phyloP scores from a whole-genome alignment of 1,139 yeast genomes.

The Diutina neorugosa region DNA sequence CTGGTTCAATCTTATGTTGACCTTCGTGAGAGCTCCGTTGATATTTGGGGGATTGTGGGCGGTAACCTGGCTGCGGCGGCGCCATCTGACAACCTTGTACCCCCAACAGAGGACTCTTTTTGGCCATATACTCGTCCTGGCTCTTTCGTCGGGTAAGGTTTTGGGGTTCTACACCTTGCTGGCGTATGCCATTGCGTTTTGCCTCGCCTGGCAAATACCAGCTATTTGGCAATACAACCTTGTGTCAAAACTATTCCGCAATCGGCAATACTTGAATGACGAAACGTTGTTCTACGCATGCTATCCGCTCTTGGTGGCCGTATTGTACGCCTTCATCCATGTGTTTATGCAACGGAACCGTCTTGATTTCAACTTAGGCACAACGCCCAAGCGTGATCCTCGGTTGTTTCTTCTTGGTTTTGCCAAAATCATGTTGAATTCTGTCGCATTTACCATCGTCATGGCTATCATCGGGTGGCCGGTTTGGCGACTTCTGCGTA shows the following conservation, averaged over 20 bases:
- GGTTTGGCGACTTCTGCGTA: slow-evolving; percentile 31
- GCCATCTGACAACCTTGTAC: slow-evolving; percentile 39
- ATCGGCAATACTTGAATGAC: slow-evolving; percentile 50
- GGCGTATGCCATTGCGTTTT: slow-evolving; percentile 20
- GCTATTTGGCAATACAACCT: slow-evolving; percentile 18
- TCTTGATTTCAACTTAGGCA: slow-evolving; percentile 37
- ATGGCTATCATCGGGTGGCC: slow-evolving; percentile 29
- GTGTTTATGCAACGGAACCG: slow-evolving; percentile 48
- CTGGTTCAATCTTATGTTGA: slow-evolving; percentile 19
- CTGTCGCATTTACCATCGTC: slow-evolving; percentile 23
- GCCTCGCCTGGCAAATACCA: slow-evolving; percentile 20
- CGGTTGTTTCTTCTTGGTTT: slow-evolving; percentile 6
- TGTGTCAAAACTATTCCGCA: slow-evolving; percentile 35
- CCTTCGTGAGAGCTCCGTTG: slow-evolving; percentile 20
- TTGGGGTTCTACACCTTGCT: slow-evolving; percentile 27
- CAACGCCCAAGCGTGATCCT: slow-evolving; percentile 7
- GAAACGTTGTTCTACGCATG: slow-evolving; percentile 43
- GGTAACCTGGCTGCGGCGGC: slow-evolving; percentile 37
- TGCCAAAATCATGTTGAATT: slow-evolving; percentile 22
- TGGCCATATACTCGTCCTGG: slow-evolving; percentile 32
- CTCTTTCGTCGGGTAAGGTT: slow-evolving; percentile 25
- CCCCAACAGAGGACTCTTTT: slow-evolving; percentile 38
- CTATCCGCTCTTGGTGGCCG: slow-evolving; percentile 26
- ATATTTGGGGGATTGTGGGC: slow-evolving; percentile 24
- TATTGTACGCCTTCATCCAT: slow-evolving; percentile 42